Conservation (phyloP, 495 filamentous ascomycete species). For the Penicillium turbatum region DNA sequence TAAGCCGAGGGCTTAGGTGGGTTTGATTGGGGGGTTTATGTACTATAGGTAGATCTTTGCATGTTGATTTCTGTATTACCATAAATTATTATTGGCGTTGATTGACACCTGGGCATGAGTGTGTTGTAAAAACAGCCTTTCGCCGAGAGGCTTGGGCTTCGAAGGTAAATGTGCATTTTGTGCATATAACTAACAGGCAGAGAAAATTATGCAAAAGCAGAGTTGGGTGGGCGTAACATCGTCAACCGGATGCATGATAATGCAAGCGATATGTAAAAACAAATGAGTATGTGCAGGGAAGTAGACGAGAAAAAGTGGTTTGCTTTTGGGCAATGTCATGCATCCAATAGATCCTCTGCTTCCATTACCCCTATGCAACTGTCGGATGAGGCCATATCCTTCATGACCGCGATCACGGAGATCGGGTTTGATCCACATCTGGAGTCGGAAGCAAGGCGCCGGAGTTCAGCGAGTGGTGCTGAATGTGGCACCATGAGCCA, state of each 20-base stretch:
- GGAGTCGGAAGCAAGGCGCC: constrained; percentile 22
- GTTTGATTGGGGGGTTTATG: constrained; percentile 13
- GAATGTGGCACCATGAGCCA: constrained; percentile 35
- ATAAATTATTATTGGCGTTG: constrained; percentile 9
- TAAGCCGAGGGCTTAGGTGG: constrained; percentile 59
- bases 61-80: constrained; percentile 9
- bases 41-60: constrained; percentile 3
- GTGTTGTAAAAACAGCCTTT: neutral
- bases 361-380: constrained; percentile 36
- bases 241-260: constrained; percentile 12
- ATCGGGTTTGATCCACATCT: constrained; percentile 11
- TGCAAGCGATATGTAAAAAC: constrained; percentile 11
- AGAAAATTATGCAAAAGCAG: neutral
- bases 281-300: constrained; percentile 9
- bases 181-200: neutral
- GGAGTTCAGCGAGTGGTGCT: constrained; percentile 31
- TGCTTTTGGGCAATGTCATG: constrained; percentile 5
- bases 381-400: constrained; percentile 20
- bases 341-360: constrained; percentile 32
- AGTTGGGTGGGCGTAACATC: constrained; percentile 18
- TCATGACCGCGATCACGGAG: constrained; percentile 34
- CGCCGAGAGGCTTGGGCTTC: neutral
- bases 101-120: neutral
- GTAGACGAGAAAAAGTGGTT: neutral
- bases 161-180: constrained; percentile 3